phyloP scores from a whole-genome alignment of 805 yeast genomes.

The Yamadazyma akitaensis region DNA sequence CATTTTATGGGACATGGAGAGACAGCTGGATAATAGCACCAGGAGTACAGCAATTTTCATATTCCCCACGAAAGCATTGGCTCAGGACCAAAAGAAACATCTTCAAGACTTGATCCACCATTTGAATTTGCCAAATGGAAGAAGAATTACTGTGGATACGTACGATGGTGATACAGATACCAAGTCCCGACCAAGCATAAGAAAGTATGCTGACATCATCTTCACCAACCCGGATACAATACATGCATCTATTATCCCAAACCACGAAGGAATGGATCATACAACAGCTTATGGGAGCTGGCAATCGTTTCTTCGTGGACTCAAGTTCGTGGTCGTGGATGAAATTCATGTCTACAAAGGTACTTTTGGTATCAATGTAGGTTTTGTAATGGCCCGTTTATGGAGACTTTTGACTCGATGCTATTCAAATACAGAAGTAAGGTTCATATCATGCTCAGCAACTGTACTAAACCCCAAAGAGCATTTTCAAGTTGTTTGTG shows the following conservation, averaged over 20 bases:
- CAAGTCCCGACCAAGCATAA: conserved; percentile 48
- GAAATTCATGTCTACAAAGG: conserved; percentile 88
- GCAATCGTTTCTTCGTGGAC: conserved; percentile 60
- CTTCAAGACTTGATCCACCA: conserved; percentile 52
- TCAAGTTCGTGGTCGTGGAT: conserved; percentile 76
- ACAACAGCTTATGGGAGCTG: conserved; percentile 45
- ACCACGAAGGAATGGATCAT: conserved; percentile 36
- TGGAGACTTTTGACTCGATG: conserved; percentile 58
- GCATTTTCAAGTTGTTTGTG: conserved; percentile 75
- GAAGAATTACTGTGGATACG: conserved; percentile 61
- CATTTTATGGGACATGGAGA: conserved; percentile 32
- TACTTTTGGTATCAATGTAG: conserved; percentile 89
- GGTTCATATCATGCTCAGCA: conserved; percentile 90
- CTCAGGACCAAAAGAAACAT: conserved; percentile 94
- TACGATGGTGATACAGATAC: conserved; percentile 91
- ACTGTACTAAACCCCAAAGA: conserved; percentile 71
- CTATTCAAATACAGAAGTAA: conserved; percentile 17
- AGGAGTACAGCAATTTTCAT: conserved; percentile 72
- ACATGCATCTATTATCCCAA: conserved; percentile 81
- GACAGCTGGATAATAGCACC: conserved; percentile 28
- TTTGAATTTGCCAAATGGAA: conserved; percentile 39
- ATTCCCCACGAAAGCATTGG: conserved; percentile 96
- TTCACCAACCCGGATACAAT: conserved; percentile 96
- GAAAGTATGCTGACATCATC: conserved; percentile 68
- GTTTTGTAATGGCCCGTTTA: conserved; percentile 76